Conservation (phyloP, 1,139 yeast genomes). For the Williopsis jadinii region DNA sequence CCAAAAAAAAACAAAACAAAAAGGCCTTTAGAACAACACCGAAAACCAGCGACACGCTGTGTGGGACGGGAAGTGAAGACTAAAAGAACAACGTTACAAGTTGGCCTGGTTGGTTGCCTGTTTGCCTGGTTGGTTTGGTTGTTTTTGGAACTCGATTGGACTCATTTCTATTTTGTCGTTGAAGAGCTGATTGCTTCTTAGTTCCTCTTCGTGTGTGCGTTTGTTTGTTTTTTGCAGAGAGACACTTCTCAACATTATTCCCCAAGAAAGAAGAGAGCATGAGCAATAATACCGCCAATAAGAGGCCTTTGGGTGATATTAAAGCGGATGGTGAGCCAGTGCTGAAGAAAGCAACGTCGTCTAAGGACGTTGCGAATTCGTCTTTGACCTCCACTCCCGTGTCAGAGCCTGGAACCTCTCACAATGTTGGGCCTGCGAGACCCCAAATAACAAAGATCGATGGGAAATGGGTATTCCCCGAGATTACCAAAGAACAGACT, state of each 20-base stretch:
- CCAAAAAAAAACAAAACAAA: not conserved
- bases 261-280: not conserved
- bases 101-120: no score
- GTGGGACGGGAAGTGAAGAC: not conserved
- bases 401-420: not conserved
- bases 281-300: not conserved
- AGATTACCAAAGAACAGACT: conserved; percentile 33
- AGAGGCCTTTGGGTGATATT: not conserved
- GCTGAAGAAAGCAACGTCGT: not conserved
- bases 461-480: conserved; percentile 28
- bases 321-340: not conserved
- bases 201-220: not conserved
- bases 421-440: not conserved
- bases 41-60: not conserved
- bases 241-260: no score
- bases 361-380: no score
- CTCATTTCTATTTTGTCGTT: no score
- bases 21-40: not conserved
- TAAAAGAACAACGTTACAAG: not conserved
- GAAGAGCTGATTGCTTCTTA: no score
- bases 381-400: no score
- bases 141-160: no score
- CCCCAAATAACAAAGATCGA: conserved; percentile 11
- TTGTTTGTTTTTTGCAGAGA: not conserved
- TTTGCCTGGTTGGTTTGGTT: no score